Conservation (phyloP, 805 yeast genomes). For the Cyberlindnera euphorbiae region DNA sequence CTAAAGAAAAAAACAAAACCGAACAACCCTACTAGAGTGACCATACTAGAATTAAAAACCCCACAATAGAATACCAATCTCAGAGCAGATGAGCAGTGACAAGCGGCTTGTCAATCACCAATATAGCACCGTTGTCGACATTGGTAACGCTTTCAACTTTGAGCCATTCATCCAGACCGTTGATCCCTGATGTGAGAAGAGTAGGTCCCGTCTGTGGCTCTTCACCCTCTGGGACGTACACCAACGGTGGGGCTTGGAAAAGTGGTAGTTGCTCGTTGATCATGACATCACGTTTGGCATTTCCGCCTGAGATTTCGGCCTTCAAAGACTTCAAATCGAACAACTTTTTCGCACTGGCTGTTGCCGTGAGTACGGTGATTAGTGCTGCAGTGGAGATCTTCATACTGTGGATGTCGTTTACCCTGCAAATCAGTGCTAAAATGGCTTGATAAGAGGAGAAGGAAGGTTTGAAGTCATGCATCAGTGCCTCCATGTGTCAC, state of each 20-base stretch:
- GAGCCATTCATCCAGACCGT: slow-evolving; percentile 32
- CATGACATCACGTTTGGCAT: slow-evolving; percentile 1
- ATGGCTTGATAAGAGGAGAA: no score
- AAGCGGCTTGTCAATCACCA: slow-evolving; percentile 32
- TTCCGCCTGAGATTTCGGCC: slow-evolving; percentile 1
- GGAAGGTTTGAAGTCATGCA: no score
- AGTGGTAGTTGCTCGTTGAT: slow-evolving; percentile 13
- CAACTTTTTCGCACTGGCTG: slow-evolving; percentile 9
- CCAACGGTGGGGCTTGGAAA: slow-evolving; percentile 16
- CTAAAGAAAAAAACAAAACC: no score
- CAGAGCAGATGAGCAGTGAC: slow-evolving; percentile 5
- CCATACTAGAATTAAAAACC: no score
- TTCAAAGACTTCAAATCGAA: slow-evolving; percentile 5
- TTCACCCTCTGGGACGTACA: slow-evolving; percentile 25
- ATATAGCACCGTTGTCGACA: slow-evolving; percentile 42
- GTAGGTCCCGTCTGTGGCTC: slow-evolving; percentile 27
- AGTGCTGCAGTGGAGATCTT: slow-evolving; percentile 2
- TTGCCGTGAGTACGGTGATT: neutral
- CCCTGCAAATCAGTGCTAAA: no score
- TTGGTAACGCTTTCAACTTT: slow-evolving; percentile 31
- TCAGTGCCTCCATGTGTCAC: no score
- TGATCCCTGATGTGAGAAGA: slow-evolving; percentile 28
- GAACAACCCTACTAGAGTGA: no score
- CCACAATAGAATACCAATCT: neutral
- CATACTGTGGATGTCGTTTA: no score